A percentile compares a stretch with the other conserved stretches of the same genome.
These are phyloP conservation scores for Vaccinium myrtillus DNA, from an alignment of 148 eudicot genomes.

Conservation along the genomic window DNA sequence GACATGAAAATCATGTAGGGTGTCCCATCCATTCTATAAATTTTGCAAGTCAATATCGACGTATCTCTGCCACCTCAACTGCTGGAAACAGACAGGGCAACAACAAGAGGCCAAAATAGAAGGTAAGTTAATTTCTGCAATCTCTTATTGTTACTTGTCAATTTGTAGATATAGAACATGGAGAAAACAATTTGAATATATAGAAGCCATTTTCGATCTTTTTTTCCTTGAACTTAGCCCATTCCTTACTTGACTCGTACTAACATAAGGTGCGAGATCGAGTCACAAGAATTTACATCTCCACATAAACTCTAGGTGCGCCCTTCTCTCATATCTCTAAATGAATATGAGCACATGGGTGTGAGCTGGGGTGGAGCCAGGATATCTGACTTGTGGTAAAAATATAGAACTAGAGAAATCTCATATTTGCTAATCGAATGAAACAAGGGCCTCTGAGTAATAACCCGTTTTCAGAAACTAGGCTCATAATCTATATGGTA, in stretches of 20 bases:
- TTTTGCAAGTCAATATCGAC: constrained; percentile 21
- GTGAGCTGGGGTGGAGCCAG: background rate
- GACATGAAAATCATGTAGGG: constrained; percentile 11
- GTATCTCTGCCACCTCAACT: constrained; percentile 26
- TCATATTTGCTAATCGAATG: background rate
- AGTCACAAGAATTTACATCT: background rate
- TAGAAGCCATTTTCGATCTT: background rate
- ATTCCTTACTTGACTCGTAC: background rate
- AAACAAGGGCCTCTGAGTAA: background rate
- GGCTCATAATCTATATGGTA: too few species aligned
- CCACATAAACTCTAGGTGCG: background rate
- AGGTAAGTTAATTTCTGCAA: background rate
- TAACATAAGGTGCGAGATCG: too few species aligned
- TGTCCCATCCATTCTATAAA: constrained; percentile 31
- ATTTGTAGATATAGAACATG: background rate
- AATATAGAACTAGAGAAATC: background rate
- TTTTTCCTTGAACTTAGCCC: background rate
- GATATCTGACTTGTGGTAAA: background rate
- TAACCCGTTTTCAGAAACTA: background rate
- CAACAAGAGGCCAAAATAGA: constrained; percentile 16
- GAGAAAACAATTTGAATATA: background rate
- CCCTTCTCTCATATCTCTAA: background rate
- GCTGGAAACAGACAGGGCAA: constrained; percentile 24
- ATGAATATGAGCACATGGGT: background rate
- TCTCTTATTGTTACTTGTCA: too few species aligned